Percentiles rank a stretch among this genome's conserved stretches.
phyloP scores from a whole-genome alignment of 306 rosid species.

The Vigna hirtella region DNA sequence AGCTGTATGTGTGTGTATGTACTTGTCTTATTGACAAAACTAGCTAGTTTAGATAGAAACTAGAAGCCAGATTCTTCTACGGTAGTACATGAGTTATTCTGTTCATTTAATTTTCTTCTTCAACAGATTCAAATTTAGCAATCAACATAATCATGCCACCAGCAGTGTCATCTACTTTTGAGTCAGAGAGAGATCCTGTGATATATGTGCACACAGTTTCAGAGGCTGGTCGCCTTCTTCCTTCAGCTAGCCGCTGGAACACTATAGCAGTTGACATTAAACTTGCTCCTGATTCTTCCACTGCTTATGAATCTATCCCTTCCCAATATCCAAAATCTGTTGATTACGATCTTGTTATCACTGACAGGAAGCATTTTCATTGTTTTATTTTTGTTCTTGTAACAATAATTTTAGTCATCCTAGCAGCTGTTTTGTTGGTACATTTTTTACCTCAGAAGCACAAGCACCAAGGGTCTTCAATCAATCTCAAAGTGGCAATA shows the following conservation, averaged over 20 bases:
- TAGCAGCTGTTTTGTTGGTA: constrained; percentile 51
- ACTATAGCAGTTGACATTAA: constrained; percentile 53
- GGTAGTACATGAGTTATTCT: constrained; percentile 8
- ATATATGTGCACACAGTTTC: constrained; percentile 56
- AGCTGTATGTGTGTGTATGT: constrained; percentile 2
- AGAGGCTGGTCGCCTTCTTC: constrained; percentile 62
- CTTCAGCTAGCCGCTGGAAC: constrained; percentile 68
- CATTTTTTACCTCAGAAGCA: constrained; percentile 59
- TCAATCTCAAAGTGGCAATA: constrained; percentile 64
- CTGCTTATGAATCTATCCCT: constrained; percentile 59
- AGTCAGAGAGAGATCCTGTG: constrained; percentile 45
- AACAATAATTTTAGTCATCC: constrained; percentile 39
- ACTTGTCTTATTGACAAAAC: background rate
- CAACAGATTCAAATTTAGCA: background rate
- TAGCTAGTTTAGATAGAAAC: background rate
- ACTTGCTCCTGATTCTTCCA: constrained; percentile 51
- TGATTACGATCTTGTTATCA: constrained; percentile 61
- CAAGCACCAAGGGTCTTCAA: constrained; percentile 51
- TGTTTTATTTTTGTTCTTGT: constrained; percentile 53
- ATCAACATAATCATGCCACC: constrained; percentile 46
- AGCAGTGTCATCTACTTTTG: constrained; percentile 36
- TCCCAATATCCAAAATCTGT: constrained; percentile 63
- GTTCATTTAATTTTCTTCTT: background rate
- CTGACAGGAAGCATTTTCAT: constrained; percentile 53
- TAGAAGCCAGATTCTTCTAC: background rate